A percentile compares a stretch with the other conserved stretches of the same genome.
Conservation (phyloP, 805 yeast genomes). For the Jamesozyma piceae region DNA sequence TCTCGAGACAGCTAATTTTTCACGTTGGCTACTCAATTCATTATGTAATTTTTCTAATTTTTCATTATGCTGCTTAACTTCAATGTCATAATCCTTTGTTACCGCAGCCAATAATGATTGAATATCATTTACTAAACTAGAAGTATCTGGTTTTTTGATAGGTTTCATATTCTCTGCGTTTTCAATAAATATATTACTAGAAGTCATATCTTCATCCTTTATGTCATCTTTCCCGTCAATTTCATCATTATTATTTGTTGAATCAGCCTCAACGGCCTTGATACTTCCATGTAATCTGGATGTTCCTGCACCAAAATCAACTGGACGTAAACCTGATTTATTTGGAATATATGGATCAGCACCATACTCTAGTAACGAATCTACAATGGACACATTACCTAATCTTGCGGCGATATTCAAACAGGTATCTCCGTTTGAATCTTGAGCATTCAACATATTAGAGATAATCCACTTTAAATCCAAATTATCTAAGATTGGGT, state of each 20-base stretch:
- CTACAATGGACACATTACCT: slow-evolving; percentile 72
- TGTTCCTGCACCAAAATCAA: slow-evolving; percentile 61
- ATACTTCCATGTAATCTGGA: slow-evolving; percentile 12
- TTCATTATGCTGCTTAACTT: slow-evolving; percentile 43
- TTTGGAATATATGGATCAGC: slow-evolving; percentile 75
- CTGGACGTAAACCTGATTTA: slow-evolving; percentile 77
- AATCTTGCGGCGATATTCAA: slow-evolving; percentile 85
- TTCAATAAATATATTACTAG: background rate
- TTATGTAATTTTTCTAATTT: slow-evolving; percentile 45
- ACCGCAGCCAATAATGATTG: slow-evolving; percentile 41
- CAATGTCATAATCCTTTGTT: slow-evolving; percentile 51
- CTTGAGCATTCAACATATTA: slow-evolving; percentile 78
- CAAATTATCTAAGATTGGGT: slow-evolving; percentile 37
- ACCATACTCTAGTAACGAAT: slow-evolving; percentile 75
- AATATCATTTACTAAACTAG: slow-evolving; percentile 37
- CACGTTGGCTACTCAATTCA: slow-evolving; percentile 23
- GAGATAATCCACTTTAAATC: slow-evolving; percentile 50
- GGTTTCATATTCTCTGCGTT: background rate
- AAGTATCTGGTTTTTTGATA: slow-evolving; percentile 17
- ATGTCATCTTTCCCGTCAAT: background rate
- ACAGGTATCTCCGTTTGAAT: slow-evolving; percentile 90
- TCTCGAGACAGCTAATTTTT: slow-evolving; percentile 18
- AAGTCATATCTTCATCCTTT: background rate
- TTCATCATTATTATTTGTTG: background rate
- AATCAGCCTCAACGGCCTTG: background rate